A percentile compares a stretch with the other conserved stretches of the same genome.
Conservation (phyloP, 139 green algal species). For the Yamagishiella unicocca region DNA sequence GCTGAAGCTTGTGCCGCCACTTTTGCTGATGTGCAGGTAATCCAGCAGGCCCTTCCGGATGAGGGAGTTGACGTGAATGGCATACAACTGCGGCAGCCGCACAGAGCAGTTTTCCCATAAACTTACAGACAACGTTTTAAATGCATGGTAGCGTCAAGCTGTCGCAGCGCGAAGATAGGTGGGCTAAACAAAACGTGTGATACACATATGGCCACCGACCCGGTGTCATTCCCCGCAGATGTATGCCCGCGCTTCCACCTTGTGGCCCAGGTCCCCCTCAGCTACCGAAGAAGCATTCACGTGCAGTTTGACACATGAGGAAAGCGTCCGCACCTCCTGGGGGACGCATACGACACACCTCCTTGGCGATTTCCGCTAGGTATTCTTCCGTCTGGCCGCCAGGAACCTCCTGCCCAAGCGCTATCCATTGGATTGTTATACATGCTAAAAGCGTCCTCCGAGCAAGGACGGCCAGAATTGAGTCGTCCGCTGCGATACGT, state of each 20-base stretch:
- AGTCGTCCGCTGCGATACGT: background rate
- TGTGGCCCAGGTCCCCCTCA: too few relatives aligned
- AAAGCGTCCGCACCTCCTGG: too few relatives aligned
- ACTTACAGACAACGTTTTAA: too few relatives aligned
- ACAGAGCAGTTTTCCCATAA: too few relatives aligned
- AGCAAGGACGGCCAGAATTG: background rate
- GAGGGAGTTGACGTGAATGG: background rate
- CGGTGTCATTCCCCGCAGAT: too few relatives aligned
- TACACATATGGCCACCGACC: too few relatives aligned
- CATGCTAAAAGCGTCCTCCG: background rate
- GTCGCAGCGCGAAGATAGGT: too few relatives aligned
- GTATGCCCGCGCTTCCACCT: too few relatives aligned
- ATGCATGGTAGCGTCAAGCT: too few relatives aligned
- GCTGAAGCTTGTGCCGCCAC: constrained; percentile 28
- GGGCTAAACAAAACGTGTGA: too few relatives aligned
- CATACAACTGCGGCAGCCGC: constrained; percentile 17
- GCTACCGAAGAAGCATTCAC: too few relatives aligned
- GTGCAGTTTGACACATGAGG: too few relatives aligned
- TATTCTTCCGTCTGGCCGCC: background rate
- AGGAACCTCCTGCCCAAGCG: background rate
- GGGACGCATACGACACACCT: constrained; percentile 17
- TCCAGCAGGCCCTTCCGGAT: background rate
- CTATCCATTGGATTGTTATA: background rate
- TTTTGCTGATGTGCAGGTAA: constrained; percentile 43
- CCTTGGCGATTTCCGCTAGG: background rate